Conservation (phyloP, 495 filamentous ascomycete species). For the Usnea hakonensis region DNA sequence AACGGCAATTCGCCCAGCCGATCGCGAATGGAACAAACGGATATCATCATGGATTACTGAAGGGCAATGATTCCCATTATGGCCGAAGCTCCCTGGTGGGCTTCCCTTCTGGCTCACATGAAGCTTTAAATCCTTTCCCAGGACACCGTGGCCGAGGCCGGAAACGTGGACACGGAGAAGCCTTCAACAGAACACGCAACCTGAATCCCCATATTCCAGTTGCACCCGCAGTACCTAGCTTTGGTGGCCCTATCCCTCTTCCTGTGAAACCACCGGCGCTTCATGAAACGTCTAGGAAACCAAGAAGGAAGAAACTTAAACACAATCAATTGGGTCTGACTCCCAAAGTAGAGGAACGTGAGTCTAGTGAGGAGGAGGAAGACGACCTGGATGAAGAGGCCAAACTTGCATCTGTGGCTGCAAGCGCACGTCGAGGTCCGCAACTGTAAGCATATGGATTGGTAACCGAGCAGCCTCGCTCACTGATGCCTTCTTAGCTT, state of each 20-base stretch:
- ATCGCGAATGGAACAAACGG: slow-evolving; percentile 35
- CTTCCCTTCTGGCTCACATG: slow-evolving; percentile 18
- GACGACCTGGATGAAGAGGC: slow-evolving; percentile 65
- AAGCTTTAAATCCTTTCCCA: slow-evolving; percentile 16
- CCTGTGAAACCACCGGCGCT: slow-evolving; percentile 53
- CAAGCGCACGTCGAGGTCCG: slow-evolving; percentile 25
- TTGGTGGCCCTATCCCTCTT: slow-evolving; percentile 42
- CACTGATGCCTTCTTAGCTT: slow-evolving; percentile 25
- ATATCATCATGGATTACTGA: slow-evolving; percentile 24
- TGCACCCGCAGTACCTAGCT: slow-evolving; percentile 55
- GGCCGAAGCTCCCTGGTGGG: slow-evolving; percentile 11
- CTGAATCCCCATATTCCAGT: slow-evolving; percentile 38
- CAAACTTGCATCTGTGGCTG: slow-evolving; percentile 36
- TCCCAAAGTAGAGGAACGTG: slow-evolving; percentile 62
- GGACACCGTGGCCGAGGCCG: slow-evolving; percentile 18
- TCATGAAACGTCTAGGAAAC: slow-evolving; percentile 34
- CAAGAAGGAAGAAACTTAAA: slow-evolving; percentile 70
- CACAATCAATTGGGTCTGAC: slow-evolving; percentile 76
- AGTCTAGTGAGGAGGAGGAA: slow-evolving; percentile 64
- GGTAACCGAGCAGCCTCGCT: slow-evolving; percentile 12
- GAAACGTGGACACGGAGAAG: slow-evolving; percentile 38
- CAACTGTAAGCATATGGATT: slow-evolving; percentile 33
- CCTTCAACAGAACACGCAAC: slow-evolving; percentile 37
- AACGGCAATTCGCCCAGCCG: slow-evolving; percentile 35
- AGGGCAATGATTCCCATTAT: slow-evolving; percentile 21